These are phyloP conservation scores for Xanthoconium purpureum DNA, from an alignment of 768 basidiomycete genomes.

Conservation along the genomic window DNA sequence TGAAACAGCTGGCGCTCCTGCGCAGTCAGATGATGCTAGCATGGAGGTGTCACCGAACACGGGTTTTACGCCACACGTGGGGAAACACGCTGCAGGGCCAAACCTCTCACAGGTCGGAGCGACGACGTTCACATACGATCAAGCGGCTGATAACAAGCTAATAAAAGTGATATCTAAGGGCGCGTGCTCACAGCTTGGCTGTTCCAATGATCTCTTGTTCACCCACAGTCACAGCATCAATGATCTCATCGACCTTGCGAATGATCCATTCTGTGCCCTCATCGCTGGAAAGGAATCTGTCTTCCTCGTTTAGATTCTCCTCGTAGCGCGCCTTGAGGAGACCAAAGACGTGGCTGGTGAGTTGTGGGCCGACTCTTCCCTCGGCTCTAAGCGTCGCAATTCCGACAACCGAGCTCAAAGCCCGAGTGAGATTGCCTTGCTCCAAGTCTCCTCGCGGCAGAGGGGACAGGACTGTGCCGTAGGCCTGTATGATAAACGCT, in stretches of 20 bases:
- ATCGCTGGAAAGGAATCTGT: constrained; percentile 78
- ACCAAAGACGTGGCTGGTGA: constrained; percentile 86
- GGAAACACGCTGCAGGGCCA: constrained; percentile 30
- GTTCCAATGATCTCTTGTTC: constrained; percentile 39
- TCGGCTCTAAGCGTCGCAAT: constrained; percentile 84
- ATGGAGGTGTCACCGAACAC: constrained; percentile 27
- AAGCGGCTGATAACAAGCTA: constrained; percentile 30
- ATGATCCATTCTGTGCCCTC: constrained; percentile 90
- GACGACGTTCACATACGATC: constrained; percentile 26
- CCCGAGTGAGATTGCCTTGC: constrained; percentile 83
- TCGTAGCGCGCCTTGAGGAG: constrained; percentile 77
- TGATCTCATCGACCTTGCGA: constrained; percentile 75
- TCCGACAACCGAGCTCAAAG: constrained; percentile 80
- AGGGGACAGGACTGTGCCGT: constrained; percentile 76
- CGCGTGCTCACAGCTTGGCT: constrained; percentile 56
- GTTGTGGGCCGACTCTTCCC: constrained; percentile 79
- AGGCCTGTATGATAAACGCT: constrained; percentile 88
- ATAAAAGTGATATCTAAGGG: constrained; percentile 18
- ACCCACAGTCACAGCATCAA: constrained; percentile 64
- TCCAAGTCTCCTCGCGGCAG: constrained; percentile 63
- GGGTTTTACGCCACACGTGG: constrained; percentile 32
- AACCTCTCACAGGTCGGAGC: constrained; percentile 16
- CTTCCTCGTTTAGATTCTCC: constrained; percentile 61
- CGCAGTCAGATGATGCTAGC: constrained; percentile 18
- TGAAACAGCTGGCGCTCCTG: constrained; percentile 19